Percentiles rank a stretch among this genome's conserved stretches.
These are phyloP conservation scores for Salvia hispanica DNA, from an alignment of 257 asterid species.

Conservation along the genomic window DNA sequence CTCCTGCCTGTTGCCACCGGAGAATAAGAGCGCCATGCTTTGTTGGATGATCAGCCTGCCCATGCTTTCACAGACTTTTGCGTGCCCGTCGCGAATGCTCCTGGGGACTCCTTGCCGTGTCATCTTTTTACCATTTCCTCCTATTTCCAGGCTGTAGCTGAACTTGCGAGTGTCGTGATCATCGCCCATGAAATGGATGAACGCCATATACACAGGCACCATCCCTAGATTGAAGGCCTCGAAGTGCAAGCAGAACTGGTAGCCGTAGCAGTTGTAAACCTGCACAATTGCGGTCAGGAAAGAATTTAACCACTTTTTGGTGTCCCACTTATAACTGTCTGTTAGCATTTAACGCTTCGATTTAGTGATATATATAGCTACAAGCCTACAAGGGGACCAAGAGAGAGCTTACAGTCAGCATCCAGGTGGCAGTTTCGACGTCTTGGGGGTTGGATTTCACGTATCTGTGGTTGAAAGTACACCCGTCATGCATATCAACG, in stretches of 20 bases:
- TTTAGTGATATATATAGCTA: too few relatives aligned
- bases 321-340: too few relatives aligned
- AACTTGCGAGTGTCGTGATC: constrained; percentile 54
- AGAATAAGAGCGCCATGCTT: constrained; percentile 56
- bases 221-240: constrained; percentile 59
- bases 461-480: constrained; percentile 61
- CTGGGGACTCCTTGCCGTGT: constrained; percentile 61
- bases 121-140: constrained; percentile 47
- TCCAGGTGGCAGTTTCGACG: constrained; percentile 59
- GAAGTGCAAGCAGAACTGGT: constrained; percentile 65
- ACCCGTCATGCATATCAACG: constrained; percentile 62
- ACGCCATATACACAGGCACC: constrained; percentile 60
- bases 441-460: constrained; percentile 58
- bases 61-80: constrained; percentile 56
- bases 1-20: constrained; percentile 53
- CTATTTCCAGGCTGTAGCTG: constrained; percentile 54
- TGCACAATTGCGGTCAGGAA: constrained; percentile 20
- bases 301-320: too few relatives aligned
- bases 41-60: constrained; percentile 58
- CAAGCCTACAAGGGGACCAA: too few relatives aligned
- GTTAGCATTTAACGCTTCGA: too few relatives aligned
- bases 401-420: constrained; percentile 50
- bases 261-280: constrained; percentile 59
- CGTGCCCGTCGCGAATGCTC: constrained; percentile 58
- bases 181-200: constrained; percentile 67